Base-by-base conservation (phyloP, 2,329 filamentous ascomycete species). In the Neurospora crassa region DNA sequence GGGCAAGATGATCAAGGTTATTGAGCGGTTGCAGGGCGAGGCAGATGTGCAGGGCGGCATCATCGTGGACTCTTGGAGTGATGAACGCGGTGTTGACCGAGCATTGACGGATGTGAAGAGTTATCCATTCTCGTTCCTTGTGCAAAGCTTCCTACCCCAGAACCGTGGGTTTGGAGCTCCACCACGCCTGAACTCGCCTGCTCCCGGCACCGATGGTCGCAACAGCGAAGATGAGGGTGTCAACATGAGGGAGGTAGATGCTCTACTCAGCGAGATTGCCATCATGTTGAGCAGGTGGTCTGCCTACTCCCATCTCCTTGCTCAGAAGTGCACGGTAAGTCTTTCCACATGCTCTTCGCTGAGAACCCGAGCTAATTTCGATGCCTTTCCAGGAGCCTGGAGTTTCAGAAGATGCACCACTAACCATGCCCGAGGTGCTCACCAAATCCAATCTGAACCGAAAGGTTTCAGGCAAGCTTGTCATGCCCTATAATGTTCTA, bases 1-100 rank as follows among this genome's bases (percentile, higher is more conserved):
- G 18, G 93, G 95, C 45, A 96, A 94, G 84, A 99, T 99, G 96
- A 90, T 92, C 41, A 92, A 91, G 76, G 96, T 99, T 70, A 95
- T 98, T 76, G 93, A 97, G 81, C 88, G 93, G 63, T 84, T 99
- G 71, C 96, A 99, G 81, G 89, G 94, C 77, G 96, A 99, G 82
- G 96, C 94, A 2, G 96, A 99, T 81, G 91, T 97, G 1, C 96
- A 99, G 82, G 96, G 94, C 24, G 96, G 96, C 74, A 97, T 98
- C 75, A 90, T 99, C 72, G 84, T 99, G 69, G 96, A 99, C 79
- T 96, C 94, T 0, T 99, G 96, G 94, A 91, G 90, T 70, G 96
- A 99, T 74, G 95, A 98, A 78, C 88, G 94, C 72, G 88, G 85
- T 72, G 89, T 99, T 68, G 92, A 95, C 78, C 89, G 95, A 76